phyloP scores from a whole-genome alignment of 2,329 filamentous ascomycete species.

The Chrysosporium queenslandicum region DNA sequence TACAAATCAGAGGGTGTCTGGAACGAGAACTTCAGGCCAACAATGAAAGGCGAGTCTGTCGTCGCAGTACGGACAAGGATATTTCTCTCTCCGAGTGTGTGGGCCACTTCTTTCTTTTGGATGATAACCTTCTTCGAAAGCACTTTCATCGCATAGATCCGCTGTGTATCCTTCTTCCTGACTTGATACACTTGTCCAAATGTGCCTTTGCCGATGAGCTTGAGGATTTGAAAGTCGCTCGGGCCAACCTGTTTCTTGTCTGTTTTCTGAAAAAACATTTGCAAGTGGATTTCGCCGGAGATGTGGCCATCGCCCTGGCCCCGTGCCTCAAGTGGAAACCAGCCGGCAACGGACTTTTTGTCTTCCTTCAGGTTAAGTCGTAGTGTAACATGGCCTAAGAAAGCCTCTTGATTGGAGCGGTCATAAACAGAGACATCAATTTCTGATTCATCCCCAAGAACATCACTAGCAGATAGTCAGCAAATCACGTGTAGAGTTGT shows the following conservation, averaged over 20 bases:
- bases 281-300: constrained; percentile 76
- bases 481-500: constrained; percentile 7
- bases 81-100: constrained; percentile 93
- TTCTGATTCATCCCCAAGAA: constrained; percentile 80
- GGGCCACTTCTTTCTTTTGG: constrained; percentile 97
- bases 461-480: constrained; percentile 55
- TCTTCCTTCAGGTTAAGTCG: constrained; percentile 59
- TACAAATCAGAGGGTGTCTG: constrained; percentile 95
- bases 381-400: constrained; percentile 81
- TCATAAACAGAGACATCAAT: constrained; percentile 94
- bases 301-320: constrained; percentile 69
- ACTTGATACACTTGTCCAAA: constrained; percentile 99
- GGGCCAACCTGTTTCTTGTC: constrained; percentile 90
- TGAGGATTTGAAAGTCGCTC: constrained; percentile 89
- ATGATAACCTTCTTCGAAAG: constrained; percentile 99
- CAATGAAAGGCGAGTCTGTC: constrained; percentile 93
- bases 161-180: constrained; percentile 86
- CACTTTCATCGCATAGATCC: constrained; percentile 99
- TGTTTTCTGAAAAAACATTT: constrained; percentile 73
- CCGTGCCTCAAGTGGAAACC: constrained; percentile 72
- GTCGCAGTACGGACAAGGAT: constrained; percentile 94
- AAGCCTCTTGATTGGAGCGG: constrained; percentile 71
- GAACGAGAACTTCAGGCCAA: constrained; percentile 96
- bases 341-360: constrained; percentile 64
- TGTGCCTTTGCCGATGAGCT: constrained; percentile 94